A percentile compares a stretch with the other conserved stretches of the same genome.
Evolutionary conservation across 441 rosid species (phyloP).

Genomic region (Gossypium trilobum): DNA sequence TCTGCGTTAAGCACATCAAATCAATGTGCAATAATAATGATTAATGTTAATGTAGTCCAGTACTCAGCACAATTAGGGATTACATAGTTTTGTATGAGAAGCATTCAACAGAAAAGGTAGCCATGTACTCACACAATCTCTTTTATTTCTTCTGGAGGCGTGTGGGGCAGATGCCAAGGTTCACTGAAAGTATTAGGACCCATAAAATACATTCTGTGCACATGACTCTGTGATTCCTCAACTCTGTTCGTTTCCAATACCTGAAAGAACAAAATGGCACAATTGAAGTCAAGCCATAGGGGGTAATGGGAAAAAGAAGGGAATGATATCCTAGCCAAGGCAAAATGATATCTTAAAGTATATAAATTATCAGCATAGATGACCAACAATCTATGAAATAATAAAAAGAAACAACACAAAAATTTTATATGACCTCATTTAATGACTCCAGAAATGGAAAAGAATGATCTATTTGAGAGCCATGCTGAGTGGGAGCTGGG

Average conservation of each 20-base stretch:
- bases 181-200: slow-evolving; percentile 94
- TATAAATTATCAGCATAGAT: neutral
- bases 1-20: slow-evolving; percentile 36
- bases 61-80: neutral
- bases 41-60: slow-evolving; percentile 15
- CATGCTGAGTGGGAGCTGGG: slow-evolving; percentile 90
- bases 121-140: slow-evolving; percentile 80
- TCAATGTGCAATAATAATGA: slow-evolving; percentile 15
- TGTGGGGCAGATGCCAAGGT: slow-evolving; percentile 97
- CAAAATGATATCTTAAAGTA: neutral
- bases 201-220: slow-evolving; percentile 96
- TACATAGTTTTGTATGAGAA: slow-evolving; percentile 10
- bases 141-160: slow-evolving; percentile 90
- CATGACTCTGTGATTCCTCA: slow-evolving; percentile 92
- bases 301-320: neutral
- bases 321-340: neutral
- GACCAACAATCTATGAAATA: neutral
- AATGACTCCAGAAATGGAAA: slow-evolving; percentile 96
- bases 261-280: slow-evolving; percentile 31
- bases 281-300: neutral
- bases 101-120: slow-evolving; percentile 9
- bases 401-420: slow-evolving; percentile 8
- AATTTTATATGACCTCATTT: slow-evolving; percentile 63
- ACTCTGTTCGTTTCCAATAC: slow-evolving; percentile 97
- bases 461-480: slow-evolving; percentile 92